Evolutionary conservation across 2,329 filamentous ascomycete species (phyloP), one percentile per base, ranked within the genome.

Genomic region (Colletotrichum noveboracense): DNA sequence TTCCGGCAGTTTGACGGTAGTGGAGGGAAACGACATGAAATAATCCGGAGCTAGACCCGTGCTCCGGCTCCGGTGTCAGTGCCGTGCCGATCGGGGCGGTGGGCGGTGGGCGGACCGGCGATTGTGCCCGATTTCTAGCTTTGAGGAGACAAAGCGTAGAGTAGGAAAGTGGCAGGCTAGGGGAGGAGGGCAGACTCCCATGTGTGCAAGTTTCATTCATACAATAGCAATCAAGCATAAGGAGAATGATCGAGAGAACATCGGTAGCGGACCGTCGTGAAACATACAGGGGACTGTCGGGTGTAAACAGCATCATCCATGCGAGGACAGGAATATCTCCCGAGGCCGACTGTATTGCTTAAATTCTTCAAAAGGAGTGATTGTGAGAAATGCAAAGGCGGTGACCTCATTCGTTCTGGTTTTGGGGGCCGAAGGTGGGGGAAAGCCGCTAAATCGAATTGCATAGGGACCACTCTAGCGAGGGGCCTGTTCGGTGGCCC

Each of bases 361-460:
- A 34, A 56, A 43, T 48, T 67, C 62, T 68, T 73, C 56, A 43
- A 55, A 73, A 62, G 56, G 43, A 36, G 52, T 64, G 3, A 7
- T 66, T 72, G 24, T 30, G 21, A 60, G 68, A 36, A 60, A 65
- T 74, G 58, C 56, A 56, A 65, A 73, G 70, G 70, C 74, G 64
- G 73, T 73, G 58, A 75, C 73, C 74, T 69, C 70, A 76, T 76
- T 76, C 58, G 70, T 60, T 26, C 62, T 38, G 34, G n/a, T 26
- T 36, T 65, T 58, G 64, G 65, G 69, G 70, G 58, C 43, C n/a
- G 21, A 65, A 69, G 60, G 70, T 69, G 74, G 74, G 74, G 74
- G 58, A 74, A 76, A 36, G 65, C 74, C 73, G 73, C 72, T 71
- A 70, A 34, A 21, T 30, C 30, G 52, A 68, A 16, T 14, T 68